Base-by-base conservation (phyloP, 1,284 basidiomycete genomes). In the Taiwanofungus camphoratus region DNA sequence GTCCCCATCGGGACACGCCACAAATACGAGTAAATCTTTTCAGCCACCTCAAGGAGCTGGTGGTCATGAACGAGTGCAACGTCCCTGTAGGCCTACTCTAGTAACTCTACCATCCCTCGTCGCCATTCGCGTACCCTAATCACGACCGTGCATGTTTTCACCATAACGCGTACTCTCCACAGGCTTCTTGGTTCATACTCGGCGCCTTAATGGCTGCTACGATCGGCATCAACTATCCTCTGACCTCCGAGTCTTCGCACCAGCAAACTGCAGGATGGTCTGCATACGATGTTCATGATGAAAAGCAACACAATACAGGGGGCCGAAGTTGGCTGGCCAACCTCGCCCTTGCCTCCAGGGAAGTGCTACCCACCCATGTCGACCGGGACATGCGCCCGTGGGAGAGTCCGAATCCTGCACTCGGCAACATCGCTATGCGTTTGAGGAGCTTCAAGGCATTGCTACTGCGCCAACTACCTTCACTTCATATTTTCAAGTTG, bases 321-420 rank as follows among this genome's bases (percentile, higher is more conserved):
- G 40, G 40, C 39, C 42, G 44, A 18, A 52, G 46, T 52, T 57
- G 55, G 55, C 55, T 57, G 48, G 55, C 55, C 48, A 51, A 49
- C 33, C 39, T 57, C 19, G 30, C 24, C 36, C 44, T 54, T n/a
- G 53, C 48, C 21, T 44, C 51, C 3, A 49, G 45, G 31, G 23
- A 41, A 8, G 45, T 45, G 34, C 49, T 54, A 23, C 54, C 54
- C 41, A 24, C 45, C 12, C 42, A 53, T 39, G 22, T 34, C 40
- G 51, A 50, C 13, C 8, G 40, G 45, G 46, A 51, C 30, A 57
- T 53, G 31, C 44, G 45, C 47, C 51, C 32, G 41, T 52, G 33
- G 52, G 48, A 39, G 51, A 42, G 24, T 21, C 9, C 23, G 20
- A 41, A 46, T 20, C 36, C 34, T 24, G 33, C 44, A 45, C 24